A percentile compares a stretch with the other conserved stretches of the same genome.
Evolutionary conservation across 305 asterid species (phyloP).

Genomic region (Euphrasia arctica): DNA sequence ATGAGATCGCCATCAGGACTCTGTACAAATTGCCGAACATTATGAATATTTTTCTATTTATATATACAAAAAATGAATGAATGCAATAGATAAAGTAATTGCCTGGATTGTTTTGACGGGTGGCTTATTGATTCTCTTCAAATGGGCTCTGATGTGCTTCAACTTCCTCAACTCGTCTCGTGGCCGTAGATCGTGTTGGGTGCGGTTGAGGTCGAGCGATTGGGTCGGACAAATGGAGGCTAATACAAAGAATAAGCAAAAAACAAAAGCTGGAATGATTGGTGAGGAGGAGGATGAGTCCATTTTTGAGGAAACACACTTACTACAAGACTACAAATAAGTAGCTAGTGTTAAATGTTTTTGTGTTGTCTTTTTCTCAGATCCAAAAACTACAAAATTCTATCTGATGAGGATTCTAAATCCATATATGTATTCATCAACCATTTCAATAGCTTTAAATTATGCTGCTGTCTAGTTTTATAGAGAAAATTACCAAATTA

Average conservation of each 20-base stretch:
- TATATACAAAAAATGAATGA: neutral
- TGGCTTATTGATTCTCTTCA: slow-evolving; percentile 33
- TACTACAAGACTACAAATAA: no score
- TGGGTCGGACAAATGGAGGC: slow-evolving; percentile 50
- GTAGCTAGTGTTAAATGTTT: slow-evolving; percentile 28
- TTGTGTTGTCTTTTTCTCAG: slow-evolving; percentile 57
- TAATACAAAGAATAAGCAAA: slow-evolving; percentile 43
- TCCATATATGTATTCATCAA: neutral
- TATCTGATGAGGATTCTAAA: neutral
- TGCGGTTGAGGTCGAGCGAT: slow-evolving; percentile 33
- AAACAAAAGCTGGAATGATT: slow-evolving; percentile 63
- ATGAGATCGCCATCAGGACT: slow-evolving; percentile 89
- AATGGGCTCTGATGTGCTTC: slow-evolving; percentile 48
- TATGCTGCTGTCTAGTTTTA: no score
- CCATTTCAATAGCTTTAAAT: slow-evolving; percentile 33
- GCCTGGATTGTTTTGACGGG: slow-evolving; percentile 74
- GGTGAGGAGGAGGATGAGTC: slow-evolving; percentile 35
- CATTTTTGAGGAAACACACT: slow-evolving; percentile 33
- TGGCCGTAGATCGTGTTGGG: slow-evolving; percentile 47
- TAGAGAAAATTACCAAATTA: no score
- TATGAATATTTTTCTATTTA: neutral
- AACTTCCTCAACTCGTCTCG: slow-evolving; percentile 45
- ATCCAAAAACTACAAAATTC: neutral
- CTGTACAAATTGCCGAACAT: slow-evolving; percentile 22
- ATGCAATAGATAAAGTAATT: neutral